Evolutionary conservation across 2,329 filamentous ascomycete genomes (phyloP).

Genomic region (Colletotrichum siamense): DNA sequence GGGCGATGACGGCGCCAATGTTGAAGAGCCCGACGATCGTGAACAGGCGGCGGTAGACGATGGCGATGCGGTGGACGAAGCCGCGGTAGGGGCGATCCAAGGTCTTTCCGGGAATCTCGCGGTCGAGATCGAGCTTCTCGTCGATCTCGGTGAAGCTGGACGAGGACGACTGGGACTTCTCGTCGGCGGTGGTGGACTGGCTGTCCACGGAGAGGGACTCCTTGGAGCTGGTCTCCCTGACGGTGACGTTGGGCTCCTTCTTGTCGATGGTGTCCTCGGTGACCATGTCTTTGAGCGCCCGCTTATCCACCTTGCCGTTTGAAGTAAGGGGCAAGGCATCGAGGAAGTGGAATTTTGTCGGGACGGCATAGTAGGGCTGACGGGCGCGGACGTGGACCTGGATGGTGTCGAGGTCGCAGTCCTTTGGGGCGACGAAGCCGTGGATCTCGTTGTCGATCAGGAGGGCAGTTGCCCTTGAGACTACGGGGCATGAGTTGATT

Average conservation of each 20-base stretch:
- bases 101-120: constrained; percentile 44
- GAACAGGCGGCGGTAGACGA: constrained; percentile 63
- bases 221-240: background rate
- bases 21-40: constrained; percentile 57
- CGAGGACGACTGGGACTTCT: background rate
- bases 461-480: constrained; percentile 52
- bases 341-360: constrained; percentile 48
- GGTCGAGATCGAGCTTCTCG: constrained; percentile 5
- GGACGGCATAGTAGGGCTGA: constrained; percentile 62
- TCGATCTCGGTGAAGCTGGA: constrained; percentile 17
- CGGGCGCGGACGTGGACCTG: constrained; percentile 40
- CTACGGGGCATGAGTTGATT: constrained; percentile 48
- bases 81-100: constrained; percentile 42
- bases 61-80: constrained; percentile 50
- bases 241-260: background rate
- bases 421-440: constrained; percentile 46
- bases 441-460: constrained; percentile 53
- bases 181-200: background rate
- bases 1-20: constrained; percentile 48
- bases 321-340: constrained; percentile 52
- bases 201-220: background rate
- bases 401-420: constrained; percentile 39
- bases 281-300: constrained; percentile 42
- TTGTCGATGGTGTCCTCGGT: background rate
- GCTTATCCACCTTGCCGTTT: constrained; percentile 64